Percentiles rank a stretch among this genome's conserved stretches.
phyloP scores from a whole-genome alignment of 768 basidiomycete species.

The Multifurca ochricompacta region DNA sequence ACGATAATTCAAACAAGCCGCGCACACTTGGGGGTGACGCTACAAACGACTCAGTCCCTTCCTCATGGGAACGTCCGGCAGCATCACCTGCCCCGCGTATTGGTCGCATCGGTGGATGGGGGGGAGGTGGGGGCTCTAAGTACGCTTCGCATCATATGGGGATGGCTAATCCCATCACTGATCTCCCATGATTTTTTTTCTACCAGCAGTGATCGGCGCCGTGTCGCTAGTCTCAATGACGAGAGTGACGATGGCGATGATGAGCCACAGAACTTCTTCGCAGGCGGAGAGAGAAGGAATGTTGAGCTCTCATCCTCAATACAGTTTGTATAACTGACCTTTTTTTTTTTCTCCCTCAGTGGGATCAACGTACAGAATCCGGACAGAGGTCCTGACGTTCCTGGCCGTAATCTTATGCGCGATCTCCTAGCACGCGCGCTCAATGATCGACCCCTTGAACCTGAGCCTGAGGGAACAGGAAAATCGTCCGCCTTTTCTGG shows the following conservation, averaged over 20 bases:
- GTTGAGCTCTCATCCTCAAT: not conserved
- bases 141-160: not conserved
- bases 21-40: conserved; percentile 14
- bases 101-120: conserved; percentile 25
- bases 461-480: conserved; percentile 10
- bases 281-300: conserved; percentile 92
- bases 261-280: conserved; percentile 60
- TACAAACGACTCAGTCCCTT: not conserved
- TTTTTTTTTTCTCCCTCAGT: conserved; percentile 34
- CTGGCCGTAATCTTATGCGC: conserved; percentile 54
- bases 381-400: conserved; percentile 36
- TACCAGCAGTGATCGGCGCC: conserved; percentile 19
- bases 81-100: conserved; percentile 15
- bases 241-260: conserved; percentile 41
- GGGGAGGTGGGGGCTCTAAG: conserved; percentile 9
- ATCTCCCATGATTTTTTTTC: not conserved
- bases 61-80: conserved; percentile 9
- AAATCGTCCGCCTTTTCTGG: conserved; percentile 47
- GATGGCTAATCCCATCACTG: not conserved
- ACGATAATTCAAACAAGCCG: conserved; percentile 13
- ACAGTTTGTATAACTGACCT: not conserved
- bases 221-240: conserved; percentile 34
- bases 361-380: conserved; percentile 89
- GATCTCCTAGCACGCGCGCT: conserved; percentile 76
- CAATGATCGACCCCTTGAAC: conserved; percentile 38